phyloP scores from a whole-genome alignment of 2,329 filamentous ascomycete genomes.

The Alternaria sp. region DNA sequence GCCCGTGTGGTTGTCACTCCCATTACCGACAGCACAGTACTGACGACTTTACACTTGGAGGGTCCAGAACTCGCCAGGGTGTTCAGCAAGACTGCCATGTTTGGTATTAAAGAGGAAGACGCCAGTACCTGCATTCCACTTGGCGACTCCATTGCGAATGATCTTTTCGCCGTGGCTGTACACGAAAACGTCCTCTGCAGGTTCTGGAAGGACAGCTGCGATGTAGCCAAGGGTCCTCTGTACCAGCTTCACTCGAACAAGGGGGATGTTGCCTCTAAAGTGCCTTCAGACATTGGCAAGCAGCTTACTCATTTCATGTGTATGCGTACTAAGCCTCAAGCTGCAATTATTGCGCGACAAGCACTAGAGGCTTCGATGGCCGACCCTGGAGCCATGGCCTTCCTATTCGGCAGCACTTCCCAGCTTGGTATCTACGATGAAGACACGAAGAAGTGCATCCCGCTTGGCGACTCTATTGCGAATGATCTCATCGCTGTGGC shows the following conservation, averaged over 20 bases:
- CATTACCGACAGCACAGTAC: not conserved
- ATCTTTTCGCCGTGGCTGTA: not conserved
- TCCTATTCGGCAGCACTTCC: not conserved
- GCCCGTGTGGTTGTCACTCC: not conserved
- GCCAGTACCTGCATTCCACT: not conserved
- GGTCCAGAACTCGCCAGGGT: not conserved
- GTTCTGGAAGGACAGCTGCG: not conserved
- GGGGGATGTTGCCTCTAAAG: not conserved
- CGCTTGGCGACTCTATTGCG: not conserved
- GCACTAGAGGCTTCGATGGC: not conserved
- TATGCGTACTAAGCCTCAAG: not conserved
- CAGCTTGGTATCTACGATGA: not conserved
- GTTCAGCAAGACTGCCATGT: not conserved
- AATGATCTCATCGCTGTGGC: not conserved
- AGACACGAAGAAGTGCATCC: not conserved
- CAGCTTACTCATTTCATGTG: not conserved
- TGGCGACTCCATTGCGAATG: not conserved
- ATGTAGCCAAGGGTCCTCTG: not conserved
- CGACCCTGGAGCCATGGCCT: not conserved
- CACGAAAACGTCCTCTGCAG: not conserved
- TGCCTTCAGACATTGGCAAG: not conserved
- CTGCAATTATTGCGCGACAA: not conserved
- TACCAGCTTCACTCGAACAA: not conserved
- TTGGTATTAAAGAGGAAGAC: not conserved
- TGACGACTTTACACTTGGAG: not conserved